Evolutionary conservation across 441 rosid genomes (phyloP).

Genomic region (Melastoma candidum): DNA sequence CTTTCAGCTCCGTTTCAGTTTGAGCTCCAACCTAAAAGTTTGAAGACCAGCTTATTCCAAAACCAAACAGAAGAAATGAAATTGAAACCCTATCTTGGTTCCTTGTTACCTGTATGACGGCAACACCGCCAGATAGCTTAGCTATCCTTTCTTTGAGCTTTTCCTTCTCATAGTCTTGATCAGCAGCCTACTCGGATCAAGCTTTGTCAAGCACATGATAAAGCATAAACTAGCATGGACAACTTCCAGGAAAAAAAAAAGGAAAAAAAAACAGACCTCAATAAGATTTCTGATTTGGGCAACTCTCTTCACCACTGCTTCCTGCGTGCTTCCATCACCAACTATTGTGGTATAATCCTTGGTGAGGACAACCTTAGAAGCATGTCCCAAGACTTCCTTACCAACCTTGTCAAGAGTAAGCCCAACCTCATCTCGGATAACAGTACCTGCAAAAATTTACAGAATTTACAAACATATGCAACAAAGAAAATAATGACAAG

Average conservation of each 20-base stretch:
- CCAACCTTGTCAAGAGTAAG: constrained; percentile 81
- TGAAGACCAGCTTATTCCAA: constrained; percentile 1
- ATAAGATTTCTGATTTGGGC: constrained; percentile 75
- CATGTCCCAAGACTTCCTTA: constrained; percentile 69
- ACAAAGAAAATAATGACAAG: not conserved
- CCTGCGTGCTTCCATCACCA: constrained; percentile 91
- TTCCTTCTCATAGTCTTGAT: constrained; percentile 88
- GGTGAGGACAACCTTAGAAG: constrained; percentile 83
- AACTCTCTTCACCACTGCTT: constrained; percentile 79
- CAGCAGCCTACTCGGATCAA: constrained; percentile 49
- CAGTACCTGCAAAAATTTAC: constrained; percentile 44
- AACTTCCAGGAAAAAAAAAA: no score
- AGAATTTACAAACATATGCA: not conserved
- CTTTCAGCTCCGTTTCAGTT: constrained; percentile 94
- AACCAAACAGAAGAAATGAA: not conserved
- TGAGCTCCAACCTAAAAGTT: constrained; percentile 83
- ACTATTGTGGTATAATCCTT: constrained; percentile 79
- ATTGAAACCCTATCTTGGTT: not conserved
- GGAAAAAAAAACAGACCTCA: constrained; percentile 33
- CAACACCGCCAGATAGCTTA: constrained; percentile 86
- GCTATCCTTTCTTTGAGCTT: constrained; percentile 90
- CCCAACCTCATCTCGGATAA: constrained; percentile 86
- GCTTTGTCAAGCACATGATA: no score
- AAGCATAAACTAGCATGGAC: no score
- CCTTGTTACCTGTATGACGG: constrained; percentile 66